Conservation (phyloP, 495 filamentous ascomycete species). For the Aspergillus sclerotioniger region DNA sequence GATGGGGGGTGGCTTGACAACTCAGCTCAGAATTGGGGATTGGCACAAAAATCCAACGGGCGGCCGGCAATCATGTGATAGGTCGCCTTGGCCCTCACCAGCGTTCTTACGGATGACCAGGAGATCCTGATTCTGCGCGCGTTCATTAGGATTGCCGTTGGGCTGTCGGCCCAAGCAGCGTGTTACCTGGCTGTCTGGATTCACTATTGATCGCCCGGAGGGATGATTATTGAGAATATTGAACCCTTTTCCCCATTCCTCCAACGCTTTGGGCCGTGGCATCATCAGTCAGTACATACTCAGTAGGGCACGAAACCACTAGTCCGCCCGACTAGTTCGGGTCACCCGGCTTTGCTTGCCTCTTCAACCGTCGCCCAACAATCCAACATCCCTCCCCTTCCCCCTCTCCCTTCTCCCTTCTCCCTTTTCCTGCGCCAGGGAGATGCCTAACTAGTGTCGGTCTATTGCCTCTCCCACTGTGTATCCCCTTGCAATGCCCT, state of each 20-base stretch:
- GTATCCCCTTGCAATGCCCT: slow-evolving; percentile 90
- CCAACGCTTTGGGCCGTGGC: background rate
- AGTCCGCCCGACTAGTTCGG: background rate
- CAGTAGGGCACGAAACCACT: background rate
- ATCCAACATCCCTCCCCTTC: no score
- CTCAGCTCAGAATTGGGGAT: slow-evolving; percentile 20
- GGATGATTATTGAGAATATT: background rate
- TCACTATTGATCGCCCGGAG: background rate
- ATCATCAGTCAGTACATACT: no score
- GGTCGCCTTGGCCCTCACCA: slow-evolving; percentile 13
- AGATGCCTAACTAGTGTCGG: slow-evolving; percentile 31
- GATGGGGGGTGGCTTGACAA: slow-evolving; percentile 19
- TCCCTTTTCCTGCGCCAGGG: slow-evolving; percentile 2
- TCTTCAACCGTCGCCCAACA: slow-evolving; percentile 4
- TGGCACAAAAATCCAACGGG: slow-evolving; percentile 21
- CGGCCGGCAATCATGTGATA: slow-evolving; percentile 29
- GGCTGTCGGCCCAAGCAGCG: background rate
- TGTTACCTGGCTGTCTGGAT: background rate
- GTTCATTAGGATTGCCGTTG: background rate
- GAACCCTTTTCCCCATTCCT: background rate
- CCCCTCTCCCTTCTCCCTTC: background rate
- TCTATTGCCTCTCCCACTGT: slow-evolving; percentile 58
- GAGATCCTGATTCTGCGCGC: background rate
- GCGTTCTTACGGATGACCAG: background rate
- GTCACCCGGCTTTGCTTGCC: background rate